These are phyloP conservation scores for Candida sanyaensis DNA, from an alignment of 1,139 yeast species.

Conservation along the genomic window DNA sequence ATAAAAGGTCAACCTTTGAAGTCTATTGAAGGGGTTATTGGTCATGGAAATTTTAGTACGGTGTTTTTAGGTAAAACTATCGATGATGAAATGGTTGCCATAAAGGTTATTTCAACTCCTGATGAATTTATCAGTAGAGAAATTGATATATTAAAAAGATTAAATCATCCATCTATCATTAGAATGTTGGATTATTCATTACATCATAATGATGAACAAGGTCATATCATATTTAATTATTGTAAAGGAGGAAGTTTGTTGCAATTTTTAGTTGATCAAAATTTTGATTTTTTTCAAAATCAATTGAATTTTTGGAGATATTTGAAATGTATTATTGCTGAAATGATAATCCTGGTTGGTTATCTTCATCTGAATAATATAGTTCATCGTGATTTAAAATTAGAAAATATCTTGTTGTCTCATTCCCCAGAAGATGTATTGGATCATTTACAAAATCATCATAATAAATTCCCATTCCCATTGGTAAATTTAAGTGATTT, in stretches of 20 bases:
- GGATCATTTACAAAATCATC: not conserved
- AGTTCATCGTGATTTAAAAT: slow-evolving; percentile 85
- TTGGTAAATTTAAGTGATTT: slow-evolving; percentile 74
- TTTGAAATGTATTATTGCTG: slow-evolving; percentile 65
- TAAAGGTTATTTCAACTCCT: slow-evolving; percentile 44
- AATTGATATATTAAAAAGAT: slow-evolving; percentile 57
- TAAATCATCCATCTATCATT: slow-evolving; percentile 48
- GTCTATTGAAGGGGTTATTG: slow-evolving; percentile 37
- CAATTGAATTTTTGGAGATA: slow-evolving; percentile 38
- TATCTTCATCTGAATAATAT: slow-evolving; percentile 68
- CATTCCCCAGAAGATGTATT: slow-evolving; percentile 19
- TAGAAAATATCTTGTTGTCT: slow-evolving; percentile 74
- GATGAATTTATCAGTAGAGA: slow-evolving; percentile 67
- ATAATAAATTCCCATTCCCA: slow-evolving; percentile 7
- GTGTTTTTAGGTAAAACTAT: slow-evolving; percentile 46
- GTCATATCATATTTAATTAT: slow-evolving; percentile 65
- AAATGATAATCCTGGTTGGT: slow-evolving; percentile 66
- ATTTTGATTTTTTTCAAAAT: slow-evolving; percentile 17
- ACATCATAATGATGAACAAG: slow-evolving; percentile 7
- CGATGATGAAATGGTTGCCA: slow-evolving; percentile 30
- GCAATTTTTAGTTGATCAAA: slow-evolving; percentile 51
- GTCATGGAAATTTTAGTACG: slow-evolving; percentile 61
- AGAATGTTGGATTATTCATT: slow-evolving; percentile 32
- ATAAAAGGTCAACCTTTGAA: slow-evolving; percentile 17
- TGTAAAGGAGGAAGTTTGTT: slow-evolving; percentile 85